Evolutionary conservation across 805 yeast genomes (phyloP).

Genomic region (Lipomyces yamadae): DNA sequence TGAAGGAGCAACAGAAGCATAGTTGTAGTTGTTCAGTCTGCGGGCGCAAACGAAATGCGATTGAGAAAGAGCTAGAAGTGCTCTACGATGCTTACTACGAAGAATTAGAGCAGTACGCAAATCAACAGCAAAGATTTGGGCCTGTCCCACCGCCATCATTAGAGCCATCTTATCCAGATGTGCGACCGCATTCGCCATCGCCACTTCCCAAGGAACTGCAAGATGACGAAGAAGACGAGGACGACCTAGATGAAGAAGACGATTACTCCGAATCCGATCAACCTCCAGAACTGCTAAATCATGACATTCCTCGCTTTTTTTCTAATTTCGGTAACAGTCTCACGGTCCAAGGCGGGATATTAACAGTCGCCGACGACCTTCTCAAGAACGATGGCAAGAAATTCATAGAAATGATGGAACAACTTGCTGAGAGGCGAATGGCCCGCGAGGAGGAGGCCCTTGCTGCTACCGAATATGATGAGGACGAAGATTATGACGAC

Average conservation of each 20-base stretch:
- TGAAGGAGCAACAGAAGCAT: constrained; percentile 62
- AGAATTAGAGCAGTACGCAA: constrained; percentile 49
- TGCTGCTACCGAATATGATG: constrained; percentile 44
- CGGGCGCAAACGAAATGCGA: constrained; percentile 70
- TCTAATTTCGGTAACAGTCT: constrained; percentile 44
- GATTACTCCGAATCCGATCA: constrained; percentile 29
- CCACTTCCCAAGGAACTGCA: constrained; percentile 23
- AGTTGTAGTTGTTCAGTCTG: constrained; percentile 77
- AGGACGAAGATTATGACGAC: constrained; percentile 45
- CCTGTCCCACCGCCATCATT: constrained; percentile 32
- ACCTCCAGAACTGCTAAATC: constrained; percentile 25
- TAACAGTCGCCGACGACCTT: constrained; percentile 77
- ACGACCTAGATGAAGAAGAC: constrained; percentile 36
- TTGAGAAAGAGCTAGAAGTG: constrained; percentile 76
- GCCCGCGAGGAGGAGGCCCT: constrained; percentile 46
- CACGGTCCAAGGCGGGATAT: constrained; percentile 51
- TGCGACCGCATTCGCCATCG: constrained; percentile 22
- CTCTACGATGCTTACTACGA: constrained; percentile 72
- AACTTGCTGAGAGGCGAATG: constrained; percentile 61
- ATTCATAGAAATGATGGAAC: constrained; percentile 80
- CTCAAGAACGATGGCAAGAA: constrained; percentile 76
- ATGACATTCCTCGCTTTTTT: constrained; percentile 36
- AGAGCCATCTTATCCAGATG: constrained; percentile 23
- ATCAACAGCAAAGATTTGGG: constrained; percentile 38
- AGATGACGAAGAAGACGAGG: constrained; percentile 37